Conservation (phyloP, 208 protist species). For the Wallacemonas sp. region DNA sequence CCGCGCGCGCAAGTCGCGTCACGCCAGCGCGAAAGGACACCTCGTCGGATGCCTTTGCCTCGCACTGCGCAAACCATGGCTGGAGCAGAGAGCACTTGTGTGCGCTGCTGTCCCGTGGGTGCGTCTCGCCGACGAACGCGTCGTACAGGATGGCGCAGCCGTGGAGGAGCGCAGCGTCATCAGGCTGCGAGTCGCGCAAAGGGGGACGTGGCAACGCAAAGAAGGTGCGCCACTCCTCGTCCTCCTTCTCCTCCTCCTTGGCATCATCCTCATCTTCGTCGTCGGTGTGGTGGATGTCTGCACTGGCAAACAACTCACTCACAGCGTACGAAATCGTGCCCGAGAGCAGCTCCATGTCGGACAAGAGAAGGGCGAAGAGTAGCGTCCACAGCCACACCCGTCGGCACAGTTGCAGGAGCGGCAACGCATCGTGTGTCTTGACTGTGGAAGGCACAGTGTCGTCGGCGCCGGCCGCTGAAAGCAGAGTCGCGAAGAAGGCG, state of each 20-base stretch:
- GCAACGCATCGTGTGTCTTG: not conserved
- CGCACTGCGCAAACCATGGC: not conserved
- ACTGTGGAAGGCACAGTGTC: not conserved
- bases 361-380: conserved; percentile 36
- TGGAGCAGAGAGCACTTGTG: not conserved
- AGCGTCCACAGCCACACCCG: conserved; percentile 70
- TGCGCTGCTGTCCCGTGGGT: conserved; percentile 1
- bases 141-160: conserved; percentile 15
- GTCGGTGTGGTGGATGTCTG: too few relatives aligned
- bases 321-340: conserved; percentile 47
- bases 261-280: too few relatives aligned
- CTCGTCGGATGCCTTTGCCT: too few relatives aligned
- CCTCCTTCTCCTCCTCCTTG: too few relatives aligned
- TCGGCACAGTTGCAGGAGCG: conserved; percentile 17
- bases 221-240: too few relatives aligned
- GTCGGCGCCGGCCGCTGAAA: not conserved
- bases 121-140: not conserved
- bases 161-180: conserved; percentile 11
- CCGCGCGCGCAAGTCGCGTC: not conserved
- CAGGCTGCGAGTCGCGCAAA: too few relatives aligned
- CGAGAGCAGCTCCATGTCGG: conserved; percentile 69
- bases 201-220: too few relatives aligned
- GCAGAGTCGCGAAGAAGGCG: not conserved
- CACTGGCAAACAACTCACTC: conserved; percentile 28
- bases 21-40: not conserved